phyloP scores from a whole-genome alignment of 2,329 filamentous ascomycete species.

The Colletotrichum scovillei region DNA sequence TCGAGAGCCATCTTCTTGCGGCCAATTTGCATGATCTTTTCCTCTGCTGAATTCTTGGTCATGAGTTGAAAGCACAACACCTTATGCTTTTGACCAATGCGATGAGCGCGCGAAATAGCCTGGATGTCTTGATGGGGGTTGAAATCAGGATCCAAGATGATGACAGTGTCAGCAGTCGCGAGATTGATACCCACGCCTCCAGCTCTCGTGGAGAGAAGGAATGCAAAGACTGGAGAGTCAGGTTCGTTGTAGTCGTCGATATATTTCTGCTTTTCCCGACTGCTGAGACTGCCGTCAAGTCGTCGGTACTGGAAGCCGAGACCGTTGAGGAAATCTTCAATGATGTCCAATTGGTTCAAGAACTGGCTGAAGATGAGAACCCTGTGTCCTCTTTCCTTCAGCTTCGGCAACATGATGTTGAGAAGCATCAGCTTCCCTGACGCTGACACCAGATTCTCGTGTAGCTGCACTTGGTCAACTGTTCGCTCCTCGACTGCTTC shows the following conservation, averaged over 20 bases:
- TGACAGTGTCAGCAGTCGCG: constrained; percentile 96
- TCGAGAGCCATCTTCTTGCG: constrained; percentile 96
- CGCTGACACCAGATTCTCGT: constrained; percentile 89
- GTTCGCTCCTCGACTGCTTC: constrained; percentile 87
- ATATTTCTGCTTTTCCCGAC: constrained; percentile 89
- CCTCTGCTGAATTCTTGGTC: constrained; percentile 88
- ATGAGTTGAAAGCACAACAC: constrained; percentile 96
- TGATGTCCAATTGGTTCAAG: constrained; percentile 84
- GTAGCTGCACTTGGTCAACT: constrained; percentile 69
- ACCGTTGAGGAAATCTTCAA: constrained; percentile 90
- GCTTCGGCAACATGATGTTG: constrained; percentile 86
- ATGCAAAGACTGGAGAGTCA: constrained; percentile 85
- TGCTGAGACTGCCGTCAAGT: constrained; percentile 85
- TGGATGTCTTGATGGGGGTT: constrained; percentile 99
- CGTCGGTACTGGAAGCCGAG: constrained; percentile 80
- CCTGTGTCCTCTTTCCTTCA: constrained; percentile 86
- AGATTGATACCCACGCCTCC: constrained; percentile 98
- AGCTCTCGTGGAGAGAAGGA: constrained; percentile 91
- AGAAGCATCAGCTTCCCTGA: constrained; percentile 89
- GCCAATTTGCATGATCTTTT: constrained; percentile 96
- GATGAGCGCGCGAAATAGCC: constrained; percentile 91
- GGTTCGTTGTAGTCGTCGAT: constrained; percentile 95
- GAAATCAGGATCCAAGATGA: constrained; percentile 96
- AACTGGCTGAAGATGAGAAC: constrained; percentile 98
- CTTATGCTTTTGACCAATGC: constrained; percentile 96